These are phyloP conservation scores for Petunia axillaris DNA, from an alignment of 257 asterid species.

Conservation along the genomic window DNA sequence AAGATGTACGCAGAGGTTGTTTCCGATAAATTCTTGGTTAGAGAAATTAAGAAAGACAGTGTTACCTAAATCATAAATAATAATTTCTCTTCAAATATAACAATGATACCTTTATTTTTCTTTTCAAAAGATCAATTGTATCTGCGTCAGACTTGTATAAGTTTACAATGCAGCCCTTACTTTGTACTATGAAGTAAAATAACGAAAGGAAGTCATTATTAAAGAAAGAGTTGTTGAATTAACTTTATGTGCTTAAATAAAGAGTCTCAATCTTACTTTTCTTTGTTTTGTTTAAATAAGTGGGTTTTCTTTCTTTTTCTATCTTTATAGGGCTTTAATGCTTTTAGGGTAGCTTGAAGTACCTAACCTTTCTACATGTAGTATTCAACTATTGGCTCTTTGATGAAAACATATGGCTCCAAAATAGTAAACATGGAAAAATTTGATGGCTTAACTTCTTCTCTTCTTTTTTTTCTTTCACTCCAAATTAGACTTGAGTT, in stretches of 20 bases:
- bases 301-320: conserved; percentile 21
- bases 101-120: too few relatives aligned
- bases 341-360: neutral
- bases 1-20: too few relatives aligned
- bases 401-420: conserved; percentile 12
- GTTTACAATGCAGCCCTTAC: neutral
- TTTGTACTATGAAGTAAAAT: neutral
- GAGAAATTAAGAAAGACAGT: too few relatives aligned
- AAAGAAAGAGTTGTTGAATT: neutral
- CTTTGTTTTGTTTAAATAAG: neutral
- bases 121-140: too few relatives aligned
- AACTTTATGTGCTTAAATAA: conserved; percentile 5
- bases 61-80: too few relatives aligned
- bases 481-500: conserved; percentile 15
- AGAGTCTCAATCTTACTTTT: conserved; percentile 11
- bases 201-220: neutral
- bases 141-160: too few relatives aligned
- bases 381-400: conserved; percentile 8
- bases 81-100: too few relatives aligned
- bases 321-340: conserved; percentile 9
- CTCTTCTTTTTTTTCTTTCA: neutral
- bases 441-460: conserved; percentile 14
- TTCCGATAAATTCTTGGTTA: too few relatives aligned
- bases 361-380: conserved; percentile 17
- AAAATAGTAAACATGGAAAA: conserved; percentile 5